Base-by-base conservation (phyloP, 257 asterid species). In the Lycium barbarum region DNA sequence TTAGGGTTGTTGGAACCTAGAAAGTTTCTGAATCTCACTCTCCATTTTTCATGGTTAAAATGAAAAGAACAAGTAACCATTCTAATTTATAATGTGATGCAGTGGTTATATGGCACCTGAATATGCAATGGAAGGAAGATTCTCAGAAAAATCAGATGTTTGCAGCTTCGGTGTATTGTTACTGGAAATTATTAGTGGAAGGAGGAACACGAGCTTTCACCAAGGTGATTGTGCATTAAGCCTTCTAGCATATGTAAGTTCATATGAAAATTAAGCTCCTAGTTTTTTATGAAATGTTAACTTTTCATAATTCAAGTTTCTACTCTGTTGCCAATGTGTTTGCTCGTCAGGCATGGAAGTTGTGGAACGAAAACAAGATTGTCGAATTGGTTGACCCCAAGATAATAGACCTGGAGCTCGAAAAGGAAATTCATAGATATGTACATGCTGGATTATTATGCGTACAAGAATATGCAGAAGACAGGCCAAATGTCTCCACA, bases 61-160 rank as follows among this genome's bases (percentile, higher is more conserved):
- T 49, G 61, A 78, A 53, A 78, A 26, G 17, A 78, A 26, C 20
- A 49, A 26, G 65, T 15, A 76, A 78, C 14, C 17, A 0, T 22
- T 62, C 6, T 15, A 83, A 58, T n/a, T 83, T 26, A 33, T 49
- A 78, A 63, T 84, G 72, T 7, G 79, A 62, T 84, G 87, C 85
- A 90, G 95, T 66, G 97, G 97, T 79, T 93, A 92, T 51, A 91
- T 93, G 97, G 92, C 97, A 1, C 97, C 94, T 0, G 97, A 93
- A 76, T 93, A 93, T 83, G 97, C 94, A 57, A 90, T 92, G 92
- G 90, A 76, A 81, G 95, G 97, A 57, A 79, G 88, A 26, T 89
- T 88, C 40, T 92, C 93, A 0, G 91, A 90, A 51, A 91, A 91
- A 68, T 86, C 92, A 0, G 95, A 92, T 83, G 91, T 92, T 10